phyloP scores from a whole-genome alignment of 148 eudicot species.

The Mesembryanthemum crystallinum region DNA sequence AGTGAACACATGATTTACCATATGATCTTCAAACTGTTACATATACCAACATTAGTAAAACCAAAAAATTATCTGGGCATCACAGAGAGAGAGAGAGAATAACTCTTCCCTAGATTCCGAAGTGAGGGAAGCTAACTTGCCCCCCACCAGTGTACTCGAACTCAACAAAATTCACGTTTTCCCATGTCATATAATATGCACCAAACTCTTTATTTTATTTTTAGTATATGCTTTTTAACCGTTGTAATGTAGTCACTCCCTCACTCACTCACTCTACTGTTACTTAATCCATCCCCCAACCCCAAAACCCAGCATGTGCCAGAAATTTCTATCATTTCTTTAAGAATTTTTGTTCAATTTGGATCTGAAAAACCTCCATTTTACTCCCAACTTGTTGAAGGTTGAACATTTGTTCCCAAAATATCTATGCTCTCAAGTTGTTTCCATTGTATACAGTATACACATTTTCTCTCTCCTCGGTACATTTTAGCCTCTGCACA shows the following conservation, averaged over 20 bases:
- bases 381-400: slow-evolving; percentile 8
- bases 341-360: background rate
- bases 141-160: slow-evolving; percentile 16
- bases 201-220: slow-evolving; percentile 1
- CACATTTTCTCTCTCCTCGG: background rate
- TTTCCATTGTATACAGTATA: too few species aligned
- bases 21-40: background rate
- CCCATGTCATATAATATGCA: slow-evolving; percentile 13
- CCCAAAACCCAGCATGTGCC: slow-evolving; percentile 14
- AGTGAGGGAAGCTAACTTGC: slow-evolving; percentile 24
- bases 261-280: background rate
- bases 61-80: background rate
- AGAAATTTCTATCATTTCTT: background rate
- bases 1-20: background rate
- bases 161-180: slow-evolving; percentile 19
- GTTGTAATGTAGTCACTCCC: slow-evolving; percentile 4
- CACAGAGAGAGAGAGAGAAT: slow-evolving; percentile 5
- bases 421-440: slow-evolving; percentile 18
- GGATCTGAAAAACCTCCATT: background rate
- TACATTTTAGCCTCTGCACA: background rate
- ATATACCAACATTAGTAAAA: slow-evolving; percentile 8
- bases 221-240: slow-evolving; percentile 24
- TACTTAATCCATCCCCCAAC: slow-evolving; percentile 10
- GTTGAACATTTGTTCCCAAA: background rate
- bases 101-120: slow-evolving; percentile 28